phyloP scores from a whole-genome alignment of 495 filamentous ascomycete genomes.

The Penicillium argentinense region DNA sequence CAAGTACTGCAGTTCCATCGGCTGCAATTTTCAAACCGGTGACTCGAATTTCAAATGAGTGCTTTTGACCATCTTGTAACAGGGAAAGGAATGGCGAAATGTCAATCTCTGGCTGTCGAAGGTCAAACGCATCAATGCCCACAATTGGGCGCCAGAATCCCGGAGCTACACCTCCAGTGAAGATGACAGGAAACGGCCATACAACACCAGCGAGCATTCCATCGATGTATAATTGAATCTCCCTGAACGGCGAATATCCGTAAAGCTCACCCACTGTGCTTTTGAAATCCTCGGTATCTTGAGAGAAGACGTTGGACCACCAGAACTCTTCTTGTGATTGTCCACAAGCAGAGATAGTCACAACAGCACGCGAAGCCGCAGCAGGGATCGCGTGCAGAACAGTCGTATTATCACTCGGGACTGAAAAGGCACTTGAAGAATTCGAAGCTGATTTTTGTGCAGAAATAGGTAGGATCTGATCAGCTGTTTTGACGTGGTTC shows the following conservation, averaged over 20 bases:
- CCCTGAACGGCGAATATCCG: conserved; percentile 76
- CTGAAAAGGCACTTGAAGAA: conserved; percentile 62
- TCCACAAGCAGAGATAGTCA: conserved; percentile 75
- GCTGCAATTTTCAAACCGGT: conserved; percentile 56
- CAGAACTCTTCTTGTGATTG: conserved; percentile 85
- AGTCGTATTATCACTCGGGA: conserved; percentile 65
- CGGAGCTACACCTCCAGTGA: conserved; percentile 83
- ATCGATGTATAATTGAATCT: conserved; percentile 80
- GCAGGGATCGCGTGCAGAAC: conserved; percentile 56
- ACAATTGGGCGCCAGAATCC: conserved; percentile 83
- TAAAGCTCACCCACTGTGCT: conserved; percentile 56
- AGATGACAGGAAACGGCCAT: conserved; percentile 86
- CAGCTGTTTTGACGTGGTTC: conserved; percentile 50
- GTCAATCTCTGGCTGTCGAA: conserved; percentile 80
- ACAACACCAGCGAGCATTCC: conserved; percentile 72
- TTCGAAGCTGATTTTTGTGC: conserved; percentile 51
- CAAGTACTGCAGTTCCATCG: conserved; percentile 49
- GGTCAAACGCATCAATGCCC: conserved; percentile 81
- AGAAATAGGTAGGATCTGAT: conserved; percentile 77
- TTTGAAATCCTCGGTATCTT: conserved; percentile 61
- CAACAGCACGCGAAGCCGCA: conserved; percentile 66
- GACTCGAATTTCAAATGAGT: conserved; percentile 72
- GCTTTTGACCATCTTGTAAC: conserved; percentile 61
- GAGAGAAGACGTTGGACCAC: conserved; percentile 78
- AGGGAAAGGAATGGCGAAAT: conserved; percentile 75